Evolutionary conservation across 257 asterid species (phyloP), one percentile per base, ranked within the genome.

Genomic region (Rehmannia glutinosa): DNA sequence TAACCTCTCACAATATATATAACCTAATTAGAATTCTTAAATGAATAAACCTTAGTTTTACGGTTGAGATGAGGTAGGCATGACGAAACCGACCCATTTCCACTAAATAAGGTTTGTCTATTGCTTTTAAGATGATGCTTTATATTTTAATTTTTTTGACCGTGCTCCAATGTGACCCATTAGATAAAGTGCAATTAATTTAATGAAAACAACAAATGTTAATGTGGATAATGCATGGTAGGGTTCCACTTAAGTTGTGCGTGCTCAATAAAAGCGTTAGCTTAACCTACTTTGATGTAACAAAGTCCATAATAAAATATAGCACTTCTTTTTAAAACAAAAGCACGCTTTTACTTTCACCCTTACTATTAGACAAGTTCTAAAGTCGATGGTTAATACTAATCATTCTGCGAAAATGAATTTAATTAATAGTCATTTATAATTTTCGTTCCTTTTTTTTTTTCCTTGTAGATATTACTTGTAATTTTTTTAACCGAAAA

Each of bases 21-120:
- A n/a, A n/a, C n/a, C 16, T 41, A 41, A 10, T 15, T 20, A 23
- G 23, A 41, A 4, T 24, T 42, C 24, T 16, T 3, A 38, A 10
- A 39, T 16, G 1, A 21, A 8, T 28, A 16, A 42, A n/a, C 13
- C 8, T 38, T 9, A 24, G 21, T 10, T 68, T 21, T 17, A 21
- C 38, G 46, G 41, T 23, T 49, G 13, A 58, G 66, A 54, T 67
- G 80, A 79, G 68, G 80, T 73, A 54, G 46, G 79, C 78, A 70
- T 84, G 91, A 84, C 80, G 75, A 72, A 78, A 63, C 81, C 83
- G 75, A 78, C 81, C 82, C 75, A 66, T 32, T 57, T 75, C 79
- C 89, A 74, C 81, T 64, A 64, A 78, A 67, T 68, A 76, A 71
- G 87, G 82, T 72, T 30, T 72, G 79, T 72, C 66, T 55, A 59